Base-by-base conservation (phyloP, 352 stramenopile species). In the Globisporangium splendens region DNA sequence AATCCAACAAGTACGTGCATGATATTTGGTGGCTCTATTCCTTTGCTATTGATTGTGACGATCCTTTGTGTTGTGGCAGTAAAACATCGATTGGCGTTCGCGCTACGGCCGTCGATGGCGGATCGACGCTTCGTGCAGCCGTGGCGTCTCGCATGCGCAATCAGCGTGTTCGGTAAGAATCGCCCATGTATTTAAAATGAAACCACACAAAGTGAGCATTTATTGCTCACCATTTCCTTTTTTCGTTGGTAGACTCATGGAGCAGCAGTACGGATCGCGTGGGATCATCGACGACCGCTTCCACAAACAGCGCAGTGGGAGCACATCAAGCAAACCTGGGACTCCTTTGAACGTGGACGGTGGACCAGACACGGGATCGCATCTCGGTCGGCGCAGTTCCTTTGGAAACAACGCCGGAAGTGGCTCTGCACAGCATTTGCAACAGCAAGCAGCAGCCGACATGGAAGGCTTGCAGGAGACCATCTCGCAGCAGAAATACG, bases 61-160 rank as follows among this genome's bases (percentile, higher is more conserved):
- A 7, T 24, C 14, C 4, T 3, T 21, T 56, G 38, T 46, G 24
- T 35, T 3, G 33, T 39, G 8, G 17, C 46, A 15, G 1, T 39
- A 89, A 77, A 50, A 73, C 71, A 4, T 68, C 69, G 0, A 69
- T 85, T 58, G 79, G 79, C 28, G 70, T 89, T 1, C 70, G 82
- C 22, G 83, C 75, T 3, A 88, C 75, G 58, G 74, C 82, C 0
- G 70, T 95, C 28, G 83, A 95, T 63, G 86, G 86, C 31, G 83
- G 66, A 0, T 90, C 83, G 11, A 95, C 83, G 5, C 61, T 95
- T 38, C 70, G 83, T 55, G 86, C 86, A 20, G 86, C 83, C 1
- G 80, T 91, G 12, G 86, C 83, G 4, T 89, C 82, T n/a, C 71
- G 86, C 22, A 92, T 91, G 79, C 79, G 84, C 20, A 93, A 93